Percentiles rank a stretch among this genome's conserved stretches.
Evolutionary conservation across 1,139 yeast genomes (phyloP).

Genomic region (Geotrichum reessii): DNA sequence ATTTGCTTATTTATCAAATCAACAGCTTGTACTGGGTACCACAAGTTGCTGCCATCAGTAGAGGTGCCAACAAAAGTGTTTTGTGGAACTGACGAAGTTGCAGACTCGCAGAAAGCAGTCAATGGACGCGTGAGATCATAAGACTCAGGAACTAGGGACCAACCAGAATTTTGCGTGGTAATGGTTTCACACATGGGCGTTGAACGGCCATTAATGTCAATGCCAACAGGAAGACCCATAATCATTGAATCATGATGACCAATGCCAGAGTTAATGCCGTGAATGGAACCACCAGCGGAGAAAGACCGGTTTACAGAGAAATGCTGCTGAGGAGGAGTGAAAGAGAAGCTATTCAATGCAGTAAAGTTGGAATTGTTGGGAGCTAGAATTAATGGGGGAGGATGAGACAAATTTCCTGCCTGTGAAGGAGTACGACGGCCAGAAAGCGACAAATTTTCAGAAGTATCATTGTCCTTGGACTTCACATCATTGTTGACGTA

Average conservation of each 20-base stretch:
- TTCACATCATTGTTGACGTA: conserved; percentile 5
- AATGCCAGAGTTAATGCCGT: neutral
- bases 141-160: conserved; percentile 6
- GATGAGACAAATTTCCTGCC: neutral
- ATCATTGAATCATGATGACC: neutral
- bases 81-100: neutral
- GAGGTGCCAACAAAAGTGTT: neutral
- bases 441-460: conserved; percentile 10
- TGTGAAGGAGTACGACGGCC: conserved; percentile 15
- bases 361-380: neutral
- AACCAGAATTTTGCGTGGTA: neutral
- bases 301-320: neutral
- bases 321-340: conserved; percentile 6
- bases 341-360: conserved; percentile 1
- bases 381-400: conserved; percentile 1
- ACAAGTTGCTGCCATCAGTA: neutral
- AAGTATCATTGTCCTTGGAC: conserved; percentile 6
- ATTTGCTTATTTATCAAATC: conserved; percentile 5
- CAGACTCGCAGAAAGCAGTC: conserved; percentile 18
- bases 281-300: neutral
- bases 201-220: conserved; percentile 5
- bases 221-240: neutral
- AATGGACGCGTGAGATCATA: conserved; percentile 14
- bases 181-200: conserved; percentile 9
- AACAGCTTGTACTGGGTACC: conserved; percentile 14